Evolutionary conservation across 1,284 basidiomycete genomes (phyloP).

Genomic region (Moniliella sp.): DNA sequence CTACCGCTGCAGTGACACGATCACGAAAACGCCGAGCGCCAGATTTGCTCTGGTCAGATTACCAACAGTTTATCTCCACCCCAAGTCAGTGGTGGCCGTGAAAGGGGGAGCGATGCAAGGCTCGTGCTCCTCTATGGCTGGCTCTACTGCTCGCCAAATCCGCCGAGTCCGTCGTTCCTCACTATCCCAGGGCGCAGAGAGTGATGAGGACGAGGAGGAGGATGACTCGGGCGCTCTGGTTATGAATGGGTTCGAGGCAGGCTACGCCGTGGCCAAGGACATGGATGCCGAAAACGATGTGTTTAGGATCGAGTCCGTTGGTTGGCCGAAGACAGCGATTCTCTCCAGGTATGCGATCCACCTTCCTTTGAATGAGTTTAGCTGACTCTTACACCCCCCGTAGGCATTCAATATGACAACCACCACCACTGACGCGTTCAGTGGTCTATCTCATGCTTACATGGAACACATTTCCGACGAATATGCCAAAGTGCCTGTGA

Average conservation of each 20-base stretch:
- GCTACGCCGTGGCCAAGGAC: not conserved
- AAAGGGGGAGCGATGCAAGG: too few species aligned
- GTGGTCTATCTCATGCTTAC: slow-evolving; percentile 10
- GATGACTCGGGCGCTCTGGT: not conserved
- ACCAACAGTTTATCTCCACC: slow-evolving; percentile 13
- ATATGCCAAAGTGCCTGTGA: slow-evolving; percentile 15
- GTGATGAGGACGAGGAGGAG: not conserved
- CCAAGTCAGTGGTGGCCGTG: slow-evolving; percentile 16
- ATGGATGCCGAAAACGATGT: slow-evolving; percentile 11
- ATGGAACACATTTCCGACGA: slow-evolving; percentile 19
- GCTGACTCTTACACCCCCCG: not conserved
- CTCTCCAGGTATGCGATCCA: slow-evolving; percentile 9
- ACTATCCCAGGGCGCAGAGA: not conserved
- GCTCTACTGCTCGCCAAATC: too few species aligned
- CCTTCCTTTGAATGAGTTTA: not conserved
- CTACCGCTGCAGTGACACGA: slow-evolving; percentile 3
- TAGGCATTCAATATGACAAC: slow-evolving; percentile 13
- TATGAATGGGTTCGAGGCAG: slow-evolving; percentile 3
- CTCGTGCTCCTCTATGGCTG: too few species aligned
- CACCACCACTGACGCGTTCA: slow-evolving; percentile 17
- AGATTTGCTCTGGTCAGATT: slow-evolving; percentile 23
- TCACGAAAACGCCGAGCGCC: slow-evolving; percentile 1
- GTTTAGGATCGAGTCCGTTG: slow-evolving; percentile 19
- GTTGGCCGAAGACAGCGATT: slow-evolving; percentile 24
- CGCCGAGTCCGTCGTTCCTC: too few species aligned